Evolutionary conservation across 192 early-diverging fungal species (phyloP).

Genomic region (Backusella mclennaniae): DNA sequence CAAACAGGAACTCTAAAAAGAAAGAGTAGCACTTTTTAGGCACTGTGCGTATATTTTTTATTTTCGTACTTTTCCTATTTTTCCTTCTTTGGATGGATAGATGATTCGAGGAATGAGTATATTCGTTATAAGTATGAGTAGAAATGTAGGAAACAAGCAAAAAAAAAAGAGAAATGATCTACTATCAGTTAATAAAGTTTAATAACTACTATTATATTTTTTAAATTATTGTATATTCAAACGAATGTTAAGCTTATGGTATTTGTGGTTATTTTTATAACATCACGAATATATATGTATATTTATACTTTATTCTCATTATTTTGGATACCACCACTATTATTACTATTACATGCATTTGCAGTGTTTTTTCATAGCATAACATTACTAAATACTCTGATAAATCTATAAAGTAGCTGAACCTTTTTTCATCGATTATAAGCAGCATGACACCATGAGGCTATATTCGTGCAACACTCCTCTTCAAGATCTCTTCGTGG

Average conservation of each 20-base stretch:
- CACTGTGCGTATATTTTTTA: neutral
- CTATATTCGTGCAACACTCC: neutral
- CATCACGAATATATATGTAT: neutral
- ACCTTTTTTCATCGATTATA: neutral
- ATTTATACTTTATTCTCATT: neutral
- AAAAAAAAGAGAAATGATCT: neutral
- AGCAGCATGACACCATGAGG: neutral
- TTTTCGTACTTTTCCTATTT: neutral
- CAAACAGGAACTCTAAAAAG: neutral
- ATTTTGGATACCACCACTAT: neutral
- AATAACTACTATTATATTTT: neutral
- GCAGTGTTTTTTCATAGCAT: neutral
- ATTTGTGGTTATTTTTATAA: neutral
- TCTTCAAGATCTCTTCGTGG: neutral
- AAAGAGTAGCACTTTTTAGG: neutral
- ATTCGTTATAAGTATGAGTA: neutral
- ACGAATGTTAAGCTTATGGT: neutral
- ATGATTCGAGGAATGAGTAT: neutral
- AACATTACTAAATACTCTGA: neutral
- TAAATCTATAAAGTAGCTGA: neutral
- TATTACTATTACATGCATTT: neutral
- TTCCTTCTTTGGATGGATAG: neutral
- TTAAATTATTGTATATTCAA: neutral
- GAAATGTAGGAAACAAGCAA: neutral
- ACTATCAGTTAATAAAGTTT: neutral